A percentile compares a stretch with the other conserved stretches of the same genome.
These are phyloP conservation scores for Cordyceps javanica DNA, from an alignment of 2,329 filamentous ascomycete genomes.

Conservation along the genomic window DNA sequence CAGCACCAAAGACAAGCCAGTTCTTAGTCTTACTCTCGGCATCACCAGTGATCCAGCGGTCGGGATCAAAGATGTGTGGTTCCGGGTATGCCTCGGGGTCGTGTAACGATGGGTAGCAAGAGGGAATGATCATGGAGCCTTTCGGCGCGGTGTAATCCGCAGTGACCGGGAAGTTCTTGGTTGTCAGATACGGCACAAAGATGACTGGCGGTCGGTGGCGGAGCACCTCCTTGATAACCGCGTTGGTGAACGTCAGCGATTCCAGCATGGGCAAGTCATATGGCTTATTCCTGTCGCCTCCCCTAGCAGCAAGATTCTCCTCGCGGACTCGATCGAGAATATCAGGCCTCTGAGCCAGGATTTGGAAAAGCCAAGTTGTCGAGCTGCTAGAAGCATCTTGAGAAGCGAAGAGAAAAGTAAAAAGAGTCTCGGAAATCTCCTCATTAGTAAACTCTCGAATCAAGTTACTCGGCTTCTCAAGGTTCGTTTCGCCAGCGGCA, in stretches of 20 bases:
- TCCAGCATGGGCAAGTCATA: constrained; percentile 42
- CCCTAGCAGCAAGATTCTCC: constrained; percentile 40
- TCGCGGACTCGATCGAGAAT: constrained; percentile 38
- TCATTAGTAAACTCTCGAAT: constrained; percentile 44
- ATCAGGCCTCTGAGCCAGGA: constrained; percentile 44
- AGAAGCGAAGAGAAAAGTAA: constrained; percentile 48
- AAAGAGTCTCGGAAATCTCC: constrained; percentile 44
- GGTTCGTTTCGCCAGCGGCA: constrained; percentile 45
- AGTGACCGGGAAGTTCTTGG: constrained; percentile 40
- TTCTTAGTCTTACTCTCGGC: constrained; percentile 45
- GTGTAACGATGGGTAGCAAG: constrained; percentile 45
- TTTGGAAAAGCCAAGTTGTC: constrained; percentile 47
- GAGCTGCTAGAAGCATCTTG: constrained; percentile 48
- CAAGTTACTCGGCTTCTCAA: constrained; percentile 39
- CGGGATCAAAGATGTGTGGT: constrained; percentile 42
- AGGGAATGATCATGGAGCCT: constrained; percentile 43
- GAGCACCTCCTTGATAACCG: constrained; percentile 47
- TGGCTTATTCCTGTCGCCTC: constrained; percentile 32
- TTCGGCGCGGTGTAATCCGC: constrained; percentile 42
- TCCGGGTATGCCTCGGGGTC: constrained; percentile 41
- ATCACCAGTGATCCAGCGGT: constrained; percentile 46
- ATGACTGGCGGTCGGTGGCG: constrained; percentile 47
- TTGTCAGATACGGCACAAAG: constrained; percentile 46
- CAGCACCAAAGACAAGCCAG: constrained; percentile 48
- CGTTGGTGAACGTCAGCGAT: constrained; percentile 43